Evolutionary conservation across 2,329 filamentous ascomycete genomes (phyloP).

Genomic region (Colletotrichum brevisporum): DNA sequence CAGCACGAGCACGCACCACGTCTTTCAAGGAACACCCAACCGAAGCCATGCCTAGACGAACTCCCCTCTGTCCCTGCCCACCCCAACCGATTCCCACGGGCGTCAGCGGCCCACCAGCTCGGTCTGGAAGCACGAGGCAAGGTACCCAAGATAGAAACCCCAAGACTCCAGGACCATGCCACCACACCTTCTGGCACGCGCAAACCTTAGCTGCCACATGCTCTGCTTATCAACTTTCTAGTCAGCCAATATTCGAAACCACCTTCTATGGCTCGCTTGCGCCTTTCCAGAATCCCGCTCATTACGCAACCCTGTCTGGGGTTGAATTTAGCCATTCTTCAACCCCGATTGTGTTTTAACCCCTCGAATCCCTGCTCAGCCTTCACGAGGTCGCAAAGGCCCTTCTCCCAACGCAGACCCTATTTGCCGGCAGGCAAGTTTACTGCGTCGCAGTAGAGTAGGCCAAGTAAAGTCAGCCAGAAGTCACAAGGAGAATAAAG

Average conservation of each 20-base stretch:
- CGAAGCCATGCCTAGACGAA: conserved; percentile 12
- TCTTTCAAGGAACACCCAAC: conserved; percentile 14
- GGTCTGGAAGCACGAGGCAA: background rate
- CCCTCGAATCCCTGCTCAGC: background rate
- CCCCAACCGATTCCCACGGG: background rate
- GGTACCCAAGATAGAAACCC: conserved; percentile 25
- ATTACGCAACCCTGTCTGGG: background rate
- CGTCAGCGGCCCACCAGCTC: background rate
- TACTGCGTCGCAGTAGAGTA: too few species aligned
- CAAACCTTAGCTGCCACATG: conserved; percentile 35
- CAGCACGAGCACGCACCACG: conserved; percentile 5
- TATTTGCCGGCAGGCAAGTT: too few species aligned
- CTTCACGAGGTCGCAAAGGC: too few species aligned
- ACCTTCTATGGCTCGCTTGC: conserved; percentile 28
- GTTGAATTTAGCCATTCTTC: background rate
- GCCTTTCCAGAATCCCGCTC: conserved; percentile 30
- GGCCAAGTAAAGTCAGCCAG: too few species aligned
- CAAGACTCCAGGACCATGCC: background rate
- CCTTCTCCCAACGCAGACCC: too few species aligned
- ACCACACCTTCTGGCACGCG: conserved; percentile 1
- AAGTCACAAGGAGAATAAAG: background rate
- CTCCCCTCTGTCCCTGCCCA: conserved; percentile 4
- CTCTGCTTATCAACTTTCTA: conserved; percentile 34
- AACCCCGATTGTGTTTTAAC: background rate
- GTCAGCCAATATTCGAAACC: conserved; percentile 40